Evolutionary conservation across 345 rosid genomes (phyloP).

Genomic region (Kernera saxatilis): DNA sequence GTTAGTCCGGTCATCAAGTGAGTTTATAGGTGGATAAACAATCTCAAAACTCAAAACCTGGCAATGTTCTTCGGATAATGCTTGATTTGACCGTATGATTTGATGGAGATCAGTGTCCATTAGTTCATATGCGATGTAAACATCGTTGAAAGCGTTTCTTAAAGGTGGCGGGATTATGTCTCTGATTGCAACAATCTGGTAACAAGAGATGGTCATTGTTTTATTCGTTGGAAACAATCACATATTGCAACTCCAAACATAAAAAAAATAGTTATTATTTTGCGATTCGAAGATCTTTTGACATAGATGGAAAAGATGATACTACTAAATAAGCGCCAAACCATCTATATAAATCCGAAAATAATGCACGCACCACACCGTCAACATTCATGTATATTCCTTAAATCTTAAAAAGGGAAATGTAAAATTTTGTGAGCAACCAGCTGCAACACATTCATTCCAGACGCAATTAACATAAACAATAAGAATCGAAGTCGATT

Average conservation of each 20-base stretch:
- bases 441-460: conserved; percentile 13
- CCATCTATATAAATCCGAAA: neutral
- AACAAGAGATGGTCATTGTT: neutral
- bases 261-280: neutral
- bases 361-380: neutral
- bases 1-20: neutral
- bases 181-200: conserved; percentile 97
- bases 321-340: neutral
- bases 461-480: neutral
- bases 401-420: neutral
- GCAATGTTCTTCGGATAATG: conserved; percentile 84
- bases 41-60: conserved; percentile 50
- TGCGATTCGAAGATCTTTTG: neutral
- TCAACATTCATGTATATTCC: neutral
- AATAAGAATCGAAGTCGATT: neutral
- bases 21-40: neutral
- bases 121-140: conserved; percentile 90
- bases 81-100: conserved; percentile 86
- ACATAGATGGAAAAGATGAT: neutral
- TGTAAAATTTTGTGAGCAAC: neutral
- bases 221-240: neutral
- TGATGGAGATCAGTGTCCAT: conserved; percentile 96
- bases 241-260: neutral
- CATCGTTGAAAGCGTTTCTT: conserved; percentile 82
- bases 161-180: conserved; percentile 92